Base-by-base conservation (phyloP, 177 flowering plant genomes). In the Vitis hybrid region DNA sequence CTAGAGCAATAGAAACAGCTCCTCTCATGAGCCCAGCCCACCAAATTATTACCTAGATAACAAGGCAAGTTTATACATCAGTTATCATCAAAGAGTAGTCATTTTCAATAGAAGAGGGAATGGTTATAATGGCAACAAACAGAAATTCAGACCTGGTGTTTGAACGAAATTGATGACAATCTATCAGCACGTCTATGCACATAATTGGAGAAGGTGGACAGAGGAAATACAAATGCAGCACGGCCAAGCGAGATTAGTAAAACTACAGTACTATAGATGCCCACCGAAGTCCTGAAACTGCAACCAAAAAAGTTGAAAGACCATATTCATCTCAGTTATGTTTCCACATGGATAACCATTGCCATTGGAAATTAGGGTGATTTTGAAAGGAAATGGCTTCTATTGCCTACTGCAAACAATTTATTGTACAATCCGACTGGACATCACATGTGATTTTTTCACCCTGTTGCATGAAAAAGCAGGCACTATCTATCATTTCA, bases 1-100 rank as follows among this genome's bases (percentile, higher is more conserved):
- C 93, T 81, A 94, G 78, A 62, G 98, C 98, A 60, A 92, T 86
- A n/a, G 98, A 92, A 59, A 92, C 97, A 51, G 98, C 97, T n/a
- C 98, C 98, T 79, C 98, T 88, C 92, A 91, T 94, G 6, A 92
- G 87, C 30, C 98, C 97, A 51, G 98, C 98, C 98, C 97, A 94
- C 97, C 99, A 94, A 56, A 94, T 88, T 51, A 94, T 70, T 34
- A 90, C 56, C 97, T 94, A 70, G 13, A 68, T 19, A 65, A 62
- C 66, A 12, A 15, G 48, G 23, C 56, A 45, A 64, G 26, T 51
- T 51, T 55, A 62, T 67, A 65, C 56, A 26, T 50, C 51, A 21
- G 11, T 14, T 11, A 51, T 10, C 49, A 51, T 5, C 11, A 21
- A 55, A 55, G 49, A 26, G 19, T 51, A 15, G 17, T 6, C n/a